phyloP scores from a whole-genome alignment of 179 eudicot genomes.

The Spinacia oleracea region DNA sequence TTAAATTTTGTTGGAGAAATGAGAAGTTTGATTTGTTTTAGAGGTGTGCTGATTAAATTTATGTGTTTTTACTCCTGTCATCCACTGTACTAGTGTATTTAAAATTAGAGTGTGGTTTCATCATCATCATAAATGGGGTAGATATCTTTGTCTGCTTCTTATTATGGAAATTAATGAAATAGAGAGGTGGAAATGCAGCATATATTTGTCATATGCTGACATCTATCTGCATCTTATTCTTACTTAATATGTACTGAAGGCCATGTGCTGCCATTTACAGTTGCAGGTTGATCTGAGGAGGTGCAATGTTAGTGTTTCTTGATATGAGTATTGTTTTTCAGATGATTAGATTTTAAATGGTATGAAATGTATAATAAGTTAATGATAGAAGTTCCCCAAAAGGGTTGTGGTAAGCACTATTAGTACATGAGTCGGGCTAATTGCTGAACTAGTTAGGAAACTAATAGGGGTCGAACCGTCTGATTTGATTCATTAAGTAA shows the following conservation, averaged over 20 bases:
- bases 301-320: slow-evolving; percentile 10
- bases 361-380: neutral
- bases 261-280: slow-evolving; percentile 33
- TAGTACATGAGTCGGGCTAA: neutral
- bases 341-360: neutral
- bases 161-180: slow-evolving; percentile 16
- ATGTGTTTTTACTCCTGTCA: neutral
- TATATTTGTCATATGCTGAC: slow-evolving; percentile 21
- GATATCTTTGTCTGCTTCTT: slow-evolving; percentile 17
- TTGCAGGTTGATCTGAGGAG: slow-evolving; percentile 16
- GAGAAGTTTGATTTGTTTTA: slow-evolving; percentile 15
- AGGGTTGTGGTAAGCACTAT: neutral
- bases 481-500: no score
- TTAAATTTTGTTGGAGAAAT: neutral
- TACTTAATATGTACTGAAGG: slow-evolving; percentile 9
- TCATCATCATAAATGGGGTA: neutral
- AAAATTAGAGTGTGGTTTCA: neutral
- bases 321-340: neutral
- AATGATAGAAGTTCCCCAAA: neutral
- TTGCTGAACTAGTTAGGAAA: neutral
- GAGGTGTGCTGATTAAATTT: neutral
- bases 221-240: slow-evolving; percentile 17
- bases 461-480: neutral
- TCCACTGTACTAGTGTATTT: no score
- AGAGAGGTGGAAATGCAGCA: slow-evolving; percentile 14